These are phyloP conservation scores for Starmerella apicola DNA, from an alignment of 805 yeast species.

Conservation along the genomic window DNA sequence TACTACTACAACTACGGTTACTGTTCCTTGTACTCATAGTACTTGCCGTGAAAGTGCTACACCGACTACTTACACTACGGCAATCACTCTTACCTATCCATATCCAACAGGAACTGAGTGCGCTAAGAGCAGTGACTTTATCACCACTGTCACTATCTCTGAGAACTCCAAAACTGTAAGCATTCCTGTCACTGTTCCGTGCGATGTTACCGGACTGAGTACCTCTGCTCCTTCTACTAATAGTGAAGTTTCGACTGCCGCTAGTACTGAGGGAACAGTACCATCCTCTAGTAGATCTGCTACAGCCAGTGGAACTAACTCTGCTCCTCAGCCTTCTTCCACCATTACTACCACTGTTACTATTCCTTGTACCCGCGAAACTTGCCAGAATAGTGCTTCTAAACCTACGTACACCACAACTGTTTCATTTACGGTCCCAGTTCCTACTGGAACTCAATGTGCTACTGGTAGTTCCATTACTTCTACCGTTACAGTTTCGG, in stretches of 20 bases:
- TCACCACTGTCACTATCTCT: not conserved
- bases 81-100: conserved; percentile 9
- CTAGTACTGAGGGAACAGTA: not conserved
- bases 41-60: conserved; percentile 5
- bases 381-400: conserved; percentile 7
- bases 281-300: too few relatives aligned
- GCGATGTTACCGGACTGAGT: not conserved
- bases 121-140: not conserved
- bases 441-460: conserved; percentile 1
- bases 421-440: conserved; percentile 7
- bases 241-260: not conserved
- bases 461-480: not conserved
- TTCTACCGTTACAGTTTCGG: not conserved
- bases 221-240: not conserved
- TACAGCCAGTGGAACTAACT: not conserved
- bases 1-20: conserved; percentile 6
- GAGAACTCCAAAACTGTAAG: conserved; percentile 1
- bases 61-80: conserved; percentile 13
- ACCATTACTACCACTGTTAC: conserved; percentile 9
- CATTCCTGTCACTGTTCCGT: conserved; percentile 7
- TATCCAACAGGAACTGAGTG: conserved; percentile 2
- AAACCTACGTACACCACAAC: conserved; percentile 14
- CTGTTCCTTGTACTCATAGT: conserved; percentile 12
- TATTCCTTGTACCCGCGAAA: conserved; percentile 12
- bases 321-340: not conserved